Evolutionary conservation across 75 land plant genomes (phyloP), one percentile per base, ranked within the genome.

Genomic region (Picea sitchensis): DNA sequence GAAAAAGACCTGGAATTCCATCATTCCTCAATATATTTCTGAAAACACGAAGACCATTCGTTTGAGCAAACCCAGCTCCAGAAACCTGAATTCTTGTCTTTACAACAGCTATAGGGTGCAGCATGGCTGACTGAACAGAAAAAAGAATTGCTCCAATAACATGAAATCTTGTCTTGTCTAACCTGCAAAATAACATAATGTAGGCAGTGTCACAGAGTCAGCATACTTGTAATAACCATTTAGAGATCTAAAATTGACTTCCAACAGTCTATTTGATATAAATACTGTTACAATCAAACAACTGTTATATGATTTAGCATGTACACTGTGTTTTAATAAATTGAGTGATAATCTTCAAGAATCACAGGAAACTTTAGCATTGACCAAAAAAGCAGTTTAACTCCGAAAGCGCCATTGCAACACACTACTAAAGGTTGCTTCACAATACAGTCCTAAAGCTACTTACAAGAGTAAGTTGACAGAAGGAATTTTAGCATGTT

Each of bases 141-240:
- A 96, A 94, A 14, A 96, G 87, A 64, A 93, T 80, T 15, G 97
- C 94, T 15, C 99, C 99, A 72, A 86, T 88, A 2, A 91, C 51
- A 79, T 94, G 94, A 73, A 96, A 96, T 82, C 91, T 96, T 26
- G 91, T 86, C 92, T 94, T 96, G 89, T 96, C 99, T 80, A 96
- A 79, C 84, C 98, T 95, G 80, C 78, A 58, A 17, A 23, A 61
- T 38, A 32, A 59, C 30, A 59, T 26, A 75, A 65, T 32, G 26
- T 44, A 69, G 23, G 73, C 44, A 18, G 21, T 20, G 20, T 71
- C 26, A 44, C 3, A 67, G 14, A 41, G 74, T 71, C 73, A 71
- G 26, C 47, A 51, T 41, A 38, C 44, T 20, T 41, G 15, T 23
- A 44, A n/a, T 71, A n/a, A 71, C 41, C n/a, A 41, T n/a, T 71